A percentile compares a stretch with the other conserved stretches of the same genome.
Conservation (phyloP, 176 grass and related monocot genomes). For the Oryza glaberrima region DNA sequence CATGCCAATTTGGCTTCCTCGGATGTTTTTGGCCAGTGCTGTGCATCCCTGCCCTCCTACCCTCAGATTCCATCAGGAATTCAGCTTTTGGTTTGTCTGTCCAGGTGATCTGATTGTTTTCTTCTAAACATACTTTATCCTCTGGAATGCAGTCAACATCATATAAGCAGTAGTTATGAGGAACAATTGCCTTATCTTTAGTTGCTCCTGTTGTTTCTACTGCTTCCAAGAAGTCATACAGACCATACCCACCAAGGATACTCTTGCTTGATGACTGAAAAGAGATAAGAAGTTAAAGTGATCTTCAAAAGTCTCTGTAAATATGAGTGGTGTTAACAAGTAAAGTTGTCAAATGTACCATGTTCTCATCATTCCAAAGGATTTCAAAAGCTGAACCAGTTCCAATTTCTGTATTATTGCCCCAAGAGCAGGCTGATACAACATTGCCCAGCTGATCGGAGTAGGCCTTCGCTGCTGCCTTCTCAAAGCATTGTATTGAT, state of each 20-base stretch:
- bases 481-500: slow-evolving; percentile 59
- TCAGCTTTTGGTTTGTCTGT: slow-evolving; percentile 34
- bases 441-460: slow-evolving; percentile 57
- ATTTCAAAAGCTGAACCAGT: slow-evolving; percentile 69
- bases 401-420: slow-evolving; percentile 48
- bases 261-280: slow-evolving; percentile 38
- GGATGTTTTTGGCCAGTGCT: neutral
- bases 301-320: slow-evolving; percentile 5
- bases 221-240: slow-evolving; percentile 57
- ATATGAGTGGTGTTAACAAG: slow-evolving; percentile 9
- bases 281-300: slow-evolving; percentile 11
- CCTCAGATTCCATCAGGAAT: slow-evolving; percentile 9
- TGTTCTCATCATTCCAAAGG: slow-evolving; percentile 53
- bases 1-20: neutral
- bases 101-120: slow-evolving; percentile 41
- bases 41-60: slow-evolving; percentile 13
- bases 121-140: slow-evolving; percentile 33
- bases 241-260: slow-evolving; percentile 41
- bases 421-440: slow-evolving; percentile 74
- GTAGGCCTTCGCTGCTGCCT: slow-evolving; percentile 57
- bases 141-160: slow-evolving; percentile 59
- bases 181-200: slow-evolving; percentile 28
- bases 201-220: slow-evolving; percentile 40
- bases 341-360: slow-evolving; percentile 20
- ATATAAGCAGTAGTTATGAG: slow-evolving; percentile 41